Base-by-base conservation (phyloP, 2,329 filamentous ascomycete species). In the Penicillium sp. region DNA sequence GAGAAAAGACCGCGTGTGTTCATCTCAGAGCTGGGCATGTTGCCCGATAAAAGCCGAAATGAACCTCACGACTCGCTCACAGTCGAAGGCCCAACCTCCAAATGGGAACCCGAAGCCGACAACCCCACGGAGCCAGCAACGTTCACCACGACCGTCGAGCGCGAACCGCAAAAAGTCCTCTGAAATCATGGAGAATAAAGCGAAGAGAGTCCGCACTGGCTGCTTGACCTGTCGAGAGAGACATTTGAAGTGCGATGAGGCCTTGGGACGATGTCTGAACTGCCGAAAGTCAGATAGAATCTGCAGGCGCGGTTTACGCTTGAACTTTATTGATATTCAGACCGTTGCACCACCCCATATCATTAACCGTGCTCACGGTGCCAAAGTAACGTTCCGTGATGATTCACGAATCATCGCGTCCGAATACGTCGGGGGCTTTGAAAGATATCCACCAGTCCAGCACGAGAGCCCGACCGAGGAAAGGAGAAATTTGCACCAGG, bases 221-320 rank as follows among this genome's bases (percentile, higher is more conserved):
- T 96, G 92, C 69, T 75, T 96, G 59, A 96, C 92, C 2, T 96
- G 92, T 71, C 81, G 92, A 61, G 89, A 95, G 70, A 80, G 91
- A 42, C 92, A 96, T 76, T 77, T 96, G 46, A 96, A 96, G 71
- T 96, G 92, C 70, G 92, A 96, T 66, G 90, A 95, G 70, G 86
- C 79, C 5, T 65, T 79, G 54, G 82, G 83, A 9, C 74, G 76
- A 49, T 86, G 83, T 65, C 78, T 88, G 63, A 96, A 96, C 65
- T 96, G 92, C 73, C 83, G 84, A 53, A 96, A 95, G 74, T 94
- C 92, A 46, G 92, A 85, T 64, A 81, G 92, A 45, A 78, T 86
- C 51, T 97, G 92, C 76, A 91, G 92, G 69, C 84, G 91, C 61
- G 92, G 92, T 16, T 79, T 96, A 45, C 83, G 90, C 33, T 78